Evolutionary conservation across 202 grass and related monocot species (phyloP).

Genomic region (Schoenoplectus tabernaemontani): DNA sequence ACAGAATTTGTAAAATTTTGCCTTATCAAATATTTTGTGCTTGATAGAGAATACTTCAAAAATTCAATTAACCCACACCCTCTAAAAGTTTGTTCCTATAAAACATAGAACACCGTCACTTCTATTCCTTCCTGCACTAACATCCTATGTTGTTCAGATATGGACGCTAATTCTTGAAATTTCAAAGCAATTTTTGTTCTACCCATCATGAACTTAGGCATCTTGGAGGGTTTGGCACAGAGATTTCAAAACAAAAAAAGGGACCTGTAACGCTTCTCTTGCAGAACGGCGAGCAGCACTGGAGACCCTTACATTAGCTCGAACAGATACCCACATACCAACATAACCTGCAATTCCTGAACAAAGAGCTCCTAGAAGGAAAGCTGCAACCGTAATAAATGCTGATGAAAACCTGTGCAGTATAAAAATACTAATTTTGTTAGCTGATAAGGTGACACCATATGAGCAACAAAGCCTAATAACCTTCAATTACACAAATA

Average conservation of each 20-base stretch:
- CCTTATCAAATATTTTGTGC: not conserved
- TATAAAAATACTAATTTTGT: not conserved
- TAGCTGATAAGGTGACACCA: not conserved
- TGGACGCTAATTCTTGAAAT: not conserved
- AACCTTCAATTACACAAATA: slow-evolving; percentile 22
- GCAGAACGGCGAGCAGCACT: slow-evolving; percentile 93
- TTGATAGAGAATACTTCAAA: too few relatives aligned
- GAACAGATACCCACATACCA: slow-evolving; percentile 98
- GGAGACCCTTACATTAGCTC: slow-evolving; percentile 97
- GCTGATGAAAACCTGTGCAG: slow-evolving; percentile 66
- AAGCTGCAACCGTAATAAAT: slow-evolving; percentile 87
- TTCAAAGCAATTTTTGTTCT: not conserved
- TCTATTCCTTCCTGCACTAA: not conserved
- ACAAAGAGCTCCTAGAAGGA: slow-evolving; percentile 92
- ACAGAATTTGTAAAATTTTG: not conserved
- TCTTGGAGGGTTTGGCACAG: slow-evolving; percentile 18
- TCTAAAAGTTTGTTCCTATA: not conserved
- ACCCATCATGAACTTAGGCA: not conserved
- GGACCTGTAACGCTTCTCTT: slow-evolving; percentile 92
- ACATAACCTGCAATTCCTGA: slow-evolving; percentile 94
- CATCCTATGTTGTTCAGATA: not conserved
- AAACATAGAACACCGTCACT: not conserved
- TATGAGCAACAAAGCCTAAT: not conserved
- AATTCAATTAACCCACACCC: not conserved
- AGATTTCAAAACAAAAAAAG: slow-evolving; percentile 26